phyloP scores from a whole-genome alignment of 2,329 filamentous ascomycete genomes.

The Knufia petricola region DNA sequence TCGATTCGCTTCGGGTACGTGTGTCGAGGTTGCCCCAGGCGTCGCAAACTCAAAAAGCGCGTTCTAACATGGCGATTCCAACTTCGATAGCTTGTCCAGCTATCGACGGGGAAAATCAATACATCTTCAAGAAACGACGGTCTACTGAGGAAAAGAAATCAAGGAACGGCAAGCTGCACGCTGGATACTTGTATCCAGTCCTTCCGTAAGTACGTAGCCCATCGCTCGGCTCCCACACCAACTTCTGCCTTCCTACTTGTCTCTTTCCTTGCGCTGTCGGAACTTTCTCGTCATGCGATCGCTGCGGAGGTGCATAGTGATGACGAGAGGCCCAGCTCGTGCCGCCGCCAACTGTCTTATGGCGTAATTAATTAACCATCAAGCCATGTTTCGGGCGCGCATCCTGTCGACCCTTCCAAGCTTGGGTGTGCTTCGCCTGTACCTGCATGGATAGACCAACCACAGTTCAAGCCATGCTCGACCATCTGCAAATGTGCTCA shows the following conservation, averaged over 20 bases:
- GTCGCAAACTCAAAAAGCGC: neutral
- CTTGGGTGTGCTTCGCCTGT: too few relatives aligned
- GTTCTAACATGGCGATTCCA: neutral
- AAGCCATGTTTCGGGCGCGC: neutral
- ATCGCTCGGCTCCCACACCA: neutral
- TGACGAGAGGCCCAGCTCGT: neutral
- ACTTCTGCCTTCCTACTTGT: neutral
- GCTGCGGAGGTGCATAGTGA: neutral
- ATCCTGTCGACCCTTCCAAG: neutral
- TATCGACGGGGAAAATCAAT: neutral
- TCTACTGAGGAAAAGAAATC: neutral
- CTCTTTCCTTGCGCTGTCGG: neutral
- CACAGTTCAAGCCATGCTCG: too few relatives aligned
- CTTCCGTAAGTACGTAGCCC: too few relatives aligned
- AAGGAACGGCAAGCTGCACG: neutral
- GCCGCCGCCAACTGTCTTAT: neutral
- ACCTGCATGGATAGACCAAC: too few relatives aligned
- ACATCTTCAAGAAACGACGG: neutral
- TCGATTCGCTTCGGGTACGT: too few relatives aligned
- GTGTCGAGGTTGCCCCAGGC: neutral
- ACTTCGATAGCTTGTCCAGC: constrained; percentile 4
- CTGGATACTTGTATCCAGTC: neutral
- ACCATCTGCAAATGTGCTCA: too few relatives aligned
- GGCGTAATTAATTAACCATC: neutral
- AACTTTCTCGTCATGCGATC: neutral